phyloP scores from a whole-genome alignment of 305 asterid species.

The Rubia tinctorum region DNA sequence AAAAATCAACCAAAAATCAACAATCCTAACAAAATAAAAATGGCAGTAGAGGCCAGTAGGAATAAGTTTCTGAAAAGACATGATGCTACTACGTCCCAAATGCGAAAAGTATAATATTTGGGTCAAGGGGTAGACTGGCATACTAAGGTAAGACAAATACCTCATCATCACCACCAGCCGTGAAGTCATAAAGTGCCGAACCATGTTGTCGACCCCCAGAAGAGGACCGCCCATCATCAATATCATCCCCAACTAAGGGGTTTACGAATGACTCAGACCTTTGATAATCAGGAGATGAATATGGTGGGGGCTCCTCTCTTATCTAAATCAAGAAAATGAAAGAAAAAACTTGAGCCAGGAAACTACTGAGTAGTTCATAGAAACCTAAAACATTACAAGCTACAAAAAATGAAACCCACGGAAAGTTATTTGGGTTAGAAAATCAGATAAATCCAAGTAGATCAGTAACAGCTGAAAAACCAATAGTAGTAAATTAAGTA shows the following conservation, averaged over 20 bases:
- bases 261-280: conserved; percentile 84
- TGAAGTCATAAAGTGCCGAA: conserved; percentile 92
- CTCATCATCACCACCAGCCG: conserved; percentile 99
- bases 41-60: background rate
- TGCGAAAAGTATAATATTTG: background rate
- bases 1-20: background rate
- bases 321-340: conserved; percentile 42
- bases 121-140: background rate
- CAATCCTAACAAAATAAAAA: background rate
- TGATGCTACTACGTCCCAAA: background rate
- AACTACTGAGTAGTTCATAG: background rate
- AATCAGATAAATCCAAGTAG: conserved; percentile 1
- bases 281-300: conserved; percentile 82
- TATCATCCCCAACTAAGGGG: conserved; percentile 77
- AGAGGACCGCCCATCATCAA: conserved; percentile 65
- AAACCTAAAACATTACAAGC: background rate
- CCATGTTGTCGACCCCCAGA: conserved; percentile 72
- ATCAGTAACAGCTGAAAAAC: background rate
- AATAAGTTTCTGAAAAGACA: background rate
- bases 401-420: background rate
- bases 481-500: background rate
- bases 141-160: conserved; percentile 31
- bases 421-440: background rate
- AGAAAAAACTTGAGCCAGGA: conserved; percentile 15
- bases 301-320: conserved; percentile 96